Conservation (phyloP, 331 rosid species). For the Acacia concinna region DNA sequence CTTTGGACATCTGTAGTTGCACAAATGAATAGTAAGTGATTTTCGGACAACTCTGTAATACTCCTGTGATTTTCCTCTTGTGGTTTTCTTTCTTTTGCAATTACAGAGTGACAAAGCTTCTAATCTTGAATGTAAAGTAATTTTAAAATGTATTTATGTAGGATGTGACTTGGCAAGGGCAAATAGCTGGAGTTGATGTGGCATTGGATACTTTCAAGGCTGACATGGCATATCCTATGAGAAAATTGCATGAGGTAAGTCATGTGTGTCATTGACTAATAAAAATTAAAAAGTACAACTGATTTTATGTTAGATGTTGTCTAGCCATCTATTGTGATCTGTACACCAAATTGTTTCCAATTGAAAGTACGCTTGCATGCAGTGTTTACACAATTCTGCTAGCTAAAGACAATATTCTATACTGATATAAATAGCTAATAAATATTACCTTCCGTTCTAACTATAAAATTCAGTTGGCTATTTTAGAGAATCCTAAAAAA, state of each 20-base stretch:
- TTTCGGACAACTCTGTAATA: not conserved
- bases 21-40: not conserved
- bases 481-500: no score
- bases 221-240: constrained; percentile 74
- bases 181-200: constrained; percentile 73
- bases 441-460: no score
- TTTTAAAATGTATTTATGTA: constrained; percentile 37
- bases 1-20: not conserved
- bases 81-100: constrained; percentile 21
- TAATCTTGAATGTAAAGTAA: constrained; percentile 19
- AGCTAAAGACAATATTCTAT: not conserved
- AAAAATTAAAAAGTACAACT: constrained; percentile 10
- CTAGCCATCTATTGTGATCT: constrained; percentile 22
- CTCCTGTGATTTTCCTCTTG: constrained; percentile 2
- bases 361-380: constrained; percentile 20
- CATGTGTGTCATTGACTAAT: constrained; percentile 5
- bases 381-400: constrained; percentile 18
- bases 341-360: constrained; percentile 26
- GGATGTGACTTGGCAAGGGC: constrained; percentile 96
- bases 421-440: not conserved
- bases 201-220: constrained; percentile 80
- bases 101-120: constrained; percentile 6
- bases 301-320: constrained; percentile 1
- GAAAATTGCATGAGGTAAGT: constrained; percentile 71
- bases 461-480: no score